phyloP scores from a whole-genome alignment of 2,329 filamentous ascomycete genomes.

The Dothistroma pini region DNA sequence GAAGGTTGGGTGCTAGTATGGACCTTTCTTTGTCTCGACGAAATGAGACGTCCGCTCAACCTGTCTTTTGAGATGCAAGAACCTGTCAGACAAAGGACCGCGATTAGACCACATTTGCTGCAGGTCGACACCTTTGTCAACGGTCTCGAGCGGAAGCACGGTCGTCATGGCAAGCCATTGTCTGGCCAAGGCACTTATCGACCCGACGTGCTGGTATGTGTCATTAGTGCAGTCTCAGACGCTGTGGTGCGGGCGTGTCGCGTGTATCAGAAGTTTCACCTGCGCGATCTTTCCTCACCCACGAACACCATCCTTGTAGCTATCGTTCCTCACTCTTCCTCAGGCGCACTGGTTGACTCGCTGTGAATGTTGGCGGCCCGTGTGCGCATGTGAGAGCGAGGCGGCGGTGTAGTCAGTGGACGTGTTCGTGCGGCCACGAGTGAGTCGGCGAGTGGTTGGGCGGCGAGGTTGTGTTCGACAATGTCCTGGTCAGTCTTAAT shows the following conservation, averaged over 20 bases:
- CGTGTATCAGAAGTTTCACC: background rate
- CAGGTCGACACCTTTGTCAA: background rate
- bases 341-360: no score
- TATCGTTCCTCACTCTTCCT: no score
- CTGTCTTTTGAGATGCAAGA: background rate
- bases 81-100: slow-evolving; percentile 1
- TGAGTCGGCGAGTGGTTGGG: background rate
- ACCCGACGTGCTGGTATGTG: background rate
- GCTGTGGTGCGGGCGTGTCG: background rate
- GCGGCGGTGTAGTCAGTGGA: background rate
- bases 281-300: background rate
- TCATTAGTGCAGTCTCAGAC: background rate
- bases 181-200: background rate
- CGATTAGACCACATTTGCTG: background rate
- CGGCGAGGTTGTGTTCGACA: background rate
- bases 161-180: background rate
- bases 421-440: background rate
- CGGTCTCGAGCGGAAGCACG: background rate
- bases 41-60: slow-evolving; percentile 5
- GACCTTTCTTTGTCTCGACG: slow-evolving; percentile 11
- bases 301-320: no score
- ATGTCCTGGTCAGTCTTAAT: no score
- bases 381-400: background rate
- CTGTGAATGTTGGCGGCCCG: no score
- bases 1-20: slow-evolving; percentile 8